A percentile compares a stretch with the other conserved stretches of the same genome.
phyloP scores from a whole-genome alignment of 2,329 filamentous ascomycete species.

The Alternaria gansuensis region DNA sequence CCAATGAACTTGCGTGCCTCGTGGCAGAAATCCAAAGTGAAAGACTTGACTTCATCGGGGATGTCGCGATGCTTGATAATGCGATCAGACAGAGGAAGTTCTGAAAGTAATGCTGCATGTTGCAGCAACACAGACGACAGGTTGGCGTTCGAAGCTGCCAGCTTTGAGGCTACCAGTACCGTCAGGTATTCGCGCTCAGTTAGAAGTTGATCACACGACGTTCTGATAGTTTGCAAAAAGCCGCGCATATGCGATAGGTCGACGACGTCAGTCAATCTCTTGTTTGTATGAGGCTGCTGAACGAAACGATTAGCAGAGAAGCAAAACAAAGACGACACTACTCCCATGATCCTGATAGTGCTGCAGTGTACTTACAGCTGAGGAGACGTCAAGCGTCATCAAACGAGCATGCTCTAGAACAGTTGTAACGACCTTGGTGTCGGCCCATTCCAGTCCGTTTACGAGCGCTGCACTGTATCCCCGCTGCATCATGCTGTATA shows the following conservation, averaged over 20 bases:
- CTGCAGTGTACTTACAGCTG: constrained; percentile 26
- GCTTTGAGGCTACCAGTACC: constrained; percentile 45
- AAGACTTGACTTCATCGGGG: constrained; percentile 43
- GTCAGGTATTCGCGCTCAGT: constrained; percentile 50
- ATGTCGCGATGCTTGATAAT: constrained; percentile 44
- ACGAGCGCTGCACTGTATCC: constrained; percentile 70
- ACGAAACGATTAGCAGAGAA: background rate
- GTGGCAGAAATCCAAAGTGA: constrained; percentile 53
- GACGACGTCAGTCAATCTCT: constrained; percentile 22
- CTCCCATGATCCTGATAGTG: background rate
- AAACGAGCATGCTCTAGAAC: constrained; percentile 33
- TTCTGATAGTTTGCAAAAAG: constrained; percentile 30
- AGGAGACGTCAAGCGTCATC: constrained; percentile 29
- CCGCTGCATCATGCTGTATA: constrained; percentile 64
- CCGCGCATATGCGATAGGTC: constrained; percentile 32
- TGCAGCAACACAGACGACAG: constrained; percentile 55
- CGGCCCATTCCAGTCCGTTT: constrained; percentile 69
- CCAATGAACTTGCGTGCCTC: constrained; percentile 51
- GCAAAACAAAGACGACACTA: background rate
- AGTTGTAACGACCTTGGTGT: constrained; percentile 65
- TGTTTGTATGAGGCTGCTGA: constrained; percentile 16
- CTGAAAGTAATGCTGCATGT: constrained; percentile 55
- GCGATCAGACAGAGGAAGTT: constrained; percentile 55
- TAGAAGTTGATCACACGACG: constrained; percentile 31
- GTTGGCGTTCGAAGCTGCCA: constrained; percentile 44